Base-by-base conservation (phyloP, 441 rosid genomes). In the Populus hybrid region DNA sequence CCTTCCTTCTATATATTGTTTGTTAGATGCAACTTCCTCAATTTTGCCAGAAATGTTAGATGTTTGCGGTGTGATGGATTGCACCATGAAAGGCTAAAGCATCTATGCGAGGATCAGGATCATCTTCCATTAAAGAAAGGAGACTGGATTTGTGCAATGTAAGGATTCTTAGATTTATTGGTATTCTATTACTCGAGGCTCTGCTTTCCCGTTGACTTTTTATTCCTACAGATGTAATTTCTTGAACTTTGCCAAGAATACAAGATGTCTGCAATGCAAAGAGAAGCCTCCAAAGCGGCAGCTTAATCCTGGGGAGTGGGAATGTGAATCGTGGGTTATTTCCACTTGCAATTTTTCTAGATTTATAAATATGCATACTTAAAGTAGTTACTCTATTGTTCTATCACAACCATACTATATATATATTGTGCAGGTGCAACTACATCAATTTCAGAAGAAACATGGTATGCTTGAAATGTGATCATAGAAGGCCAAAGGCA, bases 301-400 rank as follows among this genome's bases (percentile, higher is more conserved):
- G 33, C 90, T 94, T 82, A 91, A 90, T 86, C 94, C 93, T 0
- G 97, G 99, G 81, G 98, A 94, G 71, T 94, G 99, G 98, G 95
- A 93, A 79, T 94, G 97, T 70, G 88, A 90, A 76, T 94, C 98
- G 98, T 94, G 82, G 90, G 99, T 89, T 56, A 9, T 70, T 75
- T 68, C 28, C 69, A 2, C 64, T 9, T 20, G 6, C 2, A 18
- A 18, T 6, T 72, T 14, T 79, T 42, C 11, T 50, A 7, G 20
- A 21, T 71, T 26, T 42, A 21, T 24, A 2, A 36, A 33, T 61
- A 38, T 53, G 63, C 45, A 35, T n/a, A 31, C 29, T 33, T 61
- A 4, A 21, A 10, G 2, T 31, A 12, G 35, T 65, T 70, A 14
- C 18, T 45, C 56, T 45, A 4, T 45, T 12, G 63, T 1, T 72